Evolutionary conservation across 495 filamentous ascomycete species (phyloP).

Genomic region (Penicillium soppii): DNA sequence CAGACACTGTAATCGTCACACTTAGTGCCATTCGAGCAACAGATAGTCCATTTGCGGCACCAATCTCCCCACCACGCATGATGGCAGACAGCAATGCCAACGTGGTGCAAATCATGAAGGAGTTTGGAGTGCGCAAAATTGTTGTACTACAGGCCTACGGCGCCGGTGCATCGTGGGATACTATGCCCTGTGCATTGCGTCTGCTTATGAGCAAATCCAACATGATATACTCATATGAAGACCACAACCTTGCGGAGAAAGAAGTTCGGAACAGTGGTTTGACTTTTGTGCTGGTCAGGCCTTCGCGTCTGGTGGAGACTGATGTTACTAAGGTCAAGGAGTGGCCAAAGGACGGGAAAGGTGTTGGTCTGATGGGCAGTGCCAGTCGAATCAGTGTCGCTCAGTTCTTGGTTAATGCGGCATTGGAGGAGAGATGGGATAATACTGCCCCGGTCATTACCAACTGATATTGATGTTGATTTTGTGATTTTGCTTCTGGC

Average conservation of each 20-base stretch:
- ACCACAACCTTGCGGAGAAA: slow-evolving; percentile 41
- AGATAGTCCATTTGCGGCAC: slow-evolving; percentile 45
- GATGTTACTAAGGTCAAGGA: slow-evolving; percentile 18
- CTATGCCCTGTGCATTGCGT: slow-evolving; percentile 38
- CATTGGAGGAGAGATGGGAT: slow-evolving; percentile 19
- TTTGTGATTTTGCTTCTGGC: too few relatives aligned
- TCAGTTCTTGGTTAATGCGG: slow-evolving; percentile 23
- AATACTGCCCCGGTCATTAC: slow-evolving; percentile 27
- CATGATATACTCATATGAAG: slow-evolving; percentile 44
- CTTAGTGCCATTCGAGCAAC: slow-evolving; percentile 42
- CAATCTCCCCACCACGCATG: slow-evolving; percentile 40
- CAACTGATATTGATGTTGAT: too few relatives aligned
- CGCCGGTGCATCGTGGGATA: slow-evolving; percentile 46
- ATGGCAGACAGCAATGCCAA: slow-evolving; percentile 47
- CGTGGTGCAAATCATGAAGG: slow-evolving; percentile 37
- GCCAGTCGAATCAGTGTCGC: slow-evolving; percentile 28
- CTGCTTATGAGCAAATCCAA: slow-evolving; percentile 45
- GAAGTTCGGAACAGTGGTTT: slow-evolving; percentile 39
- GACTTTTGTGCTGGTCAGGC: slow-evolving; percentile 44
- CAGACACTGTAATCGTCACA: slow-evolving; percentile 43
- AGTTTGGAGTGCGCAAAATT: slow-evolving; percentile 36
- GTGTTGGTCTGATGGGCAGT: slow-evolving; percentile 26
- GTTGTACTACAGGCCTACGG: slow-evolving; percentile 47
- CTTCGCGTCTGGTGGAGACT: slow-evolving; percentile 33
- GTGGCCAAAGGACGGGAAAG: slow-evolving; percentile 29